phyloP scores from a whole-genome alignment of 805 yeast species.

The Kuraishia cidri region DNA sequence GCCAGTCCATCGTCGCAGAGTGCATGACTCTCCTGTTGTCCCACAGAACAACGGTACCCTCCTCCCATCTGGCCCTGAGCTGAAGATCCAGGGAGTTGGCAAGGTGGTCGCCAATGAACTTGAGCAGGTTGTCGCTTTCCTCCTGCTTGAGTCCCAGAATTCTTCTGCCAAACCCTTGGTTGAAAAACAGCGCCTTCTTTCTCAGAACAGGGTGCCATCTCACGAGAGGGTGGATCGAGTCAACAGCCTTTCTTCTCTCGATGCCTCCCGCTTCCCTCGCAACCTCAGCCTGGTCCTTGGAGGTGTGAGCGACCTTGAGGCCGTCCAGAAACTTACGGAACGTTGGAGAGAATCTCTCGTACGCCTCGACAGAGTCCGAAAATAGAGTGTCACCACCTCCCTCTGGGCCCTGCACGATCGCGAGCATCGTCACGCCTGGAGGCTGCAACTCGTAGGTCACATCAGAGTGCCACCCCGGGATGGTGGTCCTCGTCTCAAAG shows the following conservation, averaged over 20 bases:
- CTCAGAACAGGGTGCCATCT: constrained; percentile 68
- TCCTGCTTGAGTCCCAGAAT: constrained; percentile 67
- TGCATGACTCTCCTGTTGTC: constrained; percentile 69
- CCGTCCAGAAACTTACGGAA: constrained; percentile 51
- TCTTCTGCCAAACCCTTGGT: constrained; percentile 53
- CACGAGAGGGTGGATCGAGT: constrained; percentile 60
- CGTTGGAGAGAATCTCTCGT: constrained; percentile 58
- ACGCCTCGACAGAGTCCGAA: constrained; percentile 65
- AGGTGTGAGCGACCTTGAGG: constrained; percentile 61
- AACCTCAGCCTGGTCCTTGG: constrained; percentile 58
- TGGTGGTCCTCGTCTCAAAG: constrained; percentile 20
- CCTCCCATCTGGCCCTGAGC: constrained; percentile 64
- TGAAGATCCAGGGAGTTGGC: constrained; percentile 50
- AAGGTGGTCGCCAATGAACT: constrained; percentile 46
- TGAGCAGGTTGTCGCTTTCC: constrained; percentile 55
- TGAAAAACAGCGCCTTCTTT: constrained; percentile 47
- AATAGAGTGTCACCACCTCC: constrained; percentile 76
- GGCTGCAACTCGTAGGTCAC: constrained; percentile 64
- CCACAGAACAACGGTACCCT: constrained; percentile 66
- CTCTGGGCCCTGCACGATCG: constrained; percentile 33
- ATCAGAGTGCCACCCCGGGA: constrained; percentile 37
- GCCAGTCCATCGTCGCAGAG: constrained; percentile 68
- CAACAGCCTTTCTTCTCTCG: constrained; percentile 55
- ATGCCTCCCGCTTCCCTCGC: constrained; percentile 50
- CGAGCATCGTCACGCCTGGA: constrained; percentile 39